phyloP scores from a whole-genome alignment of 306 rosid species.

The Cucurbita ficifolia region DNA sequence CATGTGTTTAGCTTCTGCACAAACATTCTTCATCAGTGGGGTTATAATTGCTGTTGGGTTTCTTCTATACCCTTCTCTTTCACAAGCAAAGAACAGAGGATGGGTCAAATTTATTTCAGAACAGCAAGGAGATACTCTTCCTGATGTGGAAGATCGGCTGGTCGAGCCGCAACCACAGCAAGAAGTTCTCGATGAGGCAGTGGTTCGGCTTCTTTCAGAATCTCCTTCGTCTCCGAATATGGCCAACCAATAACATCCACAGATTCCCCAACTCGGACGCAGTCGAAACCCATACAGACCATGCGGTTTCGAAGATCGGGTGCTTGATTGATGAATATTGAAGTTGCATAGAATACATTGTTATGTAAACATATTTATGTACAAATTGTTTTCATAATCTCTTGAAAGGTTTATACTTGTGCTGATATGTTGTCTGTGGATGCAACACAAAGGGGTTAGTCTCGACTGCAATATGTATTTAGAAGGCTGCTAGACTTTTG shows the following conservation, averaged over 20 bases:
- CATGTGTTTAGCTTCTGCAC: slow-evolving; percentile 67
- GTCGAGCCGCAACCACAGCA: slow-evolving; percentile 10
- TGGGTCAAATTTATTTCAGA: slow-evolving; percentile 35
- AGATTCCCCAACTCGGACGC: neutral
- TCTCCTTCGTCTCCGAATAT: slow-evolving; percentile 11
- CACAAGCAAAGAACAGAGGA: slow-evolving; percentile 38
- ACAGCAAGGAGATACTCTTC: slow-evolving; percentile 10
- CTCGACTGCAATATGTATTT: neutral
- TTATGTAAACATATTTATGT: neutral
- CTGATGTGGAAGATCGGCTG: slow-evolving; percentile 19
- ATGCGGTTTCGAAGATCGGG: neutral
- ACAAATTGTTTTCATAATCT: neutral
- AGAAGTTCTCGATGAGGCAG: slow-evolving; percentile 28
- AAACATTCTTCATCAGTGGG: slow-evolving; percentile 52
- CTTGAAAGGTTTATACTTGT: neutral
- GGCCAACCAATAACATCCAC: neutral
- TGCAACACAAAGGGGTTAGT: neutral
- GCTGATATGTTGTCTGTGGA: neutral
- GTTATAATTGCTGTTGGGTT: slow-evolving; percentile 38
- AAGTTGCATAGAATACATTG: neutral
- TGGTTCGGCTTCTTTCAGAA: slow-evolving; percentile 28
- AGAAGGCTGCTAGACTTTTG: neutral
- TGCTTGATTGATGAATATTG: neutral
- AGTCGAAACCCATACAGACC: neutral
- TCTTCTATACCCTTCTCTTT: slow-evolving; percentile 41